A percentile compares a stretch with the other conserved stretches of the same genome.
These are phyloP conservation scores for Mycothermus thermophilus DNA, from an alignment of 495 filamentous ascomycete species.

Conservation along the genomic window DNA sequence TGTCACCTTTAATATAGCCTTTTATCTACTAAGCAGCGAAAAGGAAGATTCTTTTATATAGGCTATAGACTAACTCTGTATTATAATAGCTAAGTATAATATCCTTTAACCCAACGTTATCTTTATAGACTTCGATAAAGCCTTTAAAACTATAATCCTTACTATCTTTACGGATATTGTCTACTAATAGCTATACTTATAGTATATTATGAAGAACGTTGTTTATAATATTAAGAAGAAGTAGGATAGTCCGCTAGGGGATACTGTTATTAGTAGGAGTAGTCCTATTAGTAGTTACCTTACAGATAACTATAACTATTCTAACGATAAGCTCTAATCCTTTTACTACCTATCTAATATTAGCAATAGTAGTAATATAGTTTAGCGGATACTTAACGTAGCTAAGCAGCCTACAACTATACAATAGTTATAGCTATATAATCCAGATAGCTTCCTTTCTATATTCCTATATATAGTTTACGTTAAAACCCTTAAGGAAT, in stretches of 20 bases:
- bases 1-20: conserved; percentile 1
- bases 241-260: conserved; percentile 2
- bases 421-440: too few species aligned
- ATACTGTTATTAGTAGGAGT: too few species aligned
- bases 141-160: neutral
- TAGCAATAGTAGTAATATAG: too few species aligned
- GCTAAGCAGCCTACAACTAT: too few species aligned
- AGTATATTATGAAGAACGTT: conserved; percentile 8
- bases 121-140: conserved; percentile 2
- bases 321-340: too few species aligned
- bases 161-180: conserved; percentile 1
- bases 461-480: too few species aligned
- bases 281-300: too few species aligned
- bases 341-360: too few species aligned
- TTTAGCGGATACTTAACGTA: too few species aligned
- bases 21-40: neutral
- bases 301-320: too few species aligned
- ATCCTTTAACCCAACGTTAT: neutral
- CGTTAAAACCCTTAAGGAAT: too few species aligned
- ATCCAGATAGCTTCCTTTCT: too few species aligned
- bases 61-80: neutral
- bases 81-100: neutral
- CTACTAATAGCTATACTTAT: conserved; percentile 4
- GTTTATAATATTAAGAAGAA: conserved; percentile 4
- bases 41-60: conserved; percentile 1